Percentiles rank a stretch among this genome's conserved stretches.
phyloP scores from a whole-genome alignment of 2,329 filamentous ascomycete genomes.

The Paraconiothyrium sp. region DNA sequence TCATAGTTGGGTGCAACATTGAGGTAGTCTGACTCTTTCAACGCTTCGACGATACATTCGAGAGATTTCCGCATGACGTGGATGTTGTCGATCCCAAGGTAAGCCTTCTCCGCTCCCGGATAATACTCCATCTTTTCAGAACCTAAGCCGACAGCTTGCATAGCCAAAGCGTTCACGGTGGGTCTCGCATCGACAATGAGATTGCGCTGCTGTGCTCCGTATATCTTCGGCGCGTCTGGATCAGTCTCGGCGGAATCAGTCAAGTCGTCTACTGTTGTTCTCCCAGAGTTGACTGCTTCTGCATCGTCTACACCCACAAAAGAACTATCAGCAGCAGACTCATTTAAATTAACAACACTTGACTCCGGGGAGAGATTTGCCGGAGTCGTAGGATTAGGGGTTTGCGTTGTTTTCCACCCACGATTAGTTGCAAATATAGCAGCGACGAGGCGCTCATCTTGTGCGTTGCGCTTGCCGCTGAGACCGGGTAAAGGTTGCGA shows the following conservation, averaged over 20 bases:
- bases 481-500: constrained; percentile 92
- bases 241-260: constrained; percentile 50
- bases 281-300: constrained; percentile 26
- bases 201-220: constrained; percentile 92
- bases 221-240: constrained; percentile 62
- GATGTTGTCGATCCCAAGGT: constrained; percentile 96
- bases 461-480: constrained; percentile 86
- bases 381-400: constrained; percentile 33
- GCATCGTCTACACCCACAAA: constrained; percentile 44
- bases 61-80: constrained; percentile 96
- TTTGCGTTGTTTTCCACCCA: constrained; percentile 44
- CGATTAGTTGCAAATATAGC: constrained; percentile 83
- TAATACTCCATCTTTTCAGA: constrained; percentile 99
- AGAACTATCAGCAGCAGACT: constrained; percentile 45
- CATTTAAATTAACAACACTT: constrained; percentile 44
- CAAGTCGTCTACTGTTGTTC: constrained; percentile 38
- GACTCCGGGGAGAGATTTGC: constrained; percentile 42
- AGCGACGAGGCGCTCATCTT: constrained; percentile 92
- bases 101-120: constrained; percentile 88
- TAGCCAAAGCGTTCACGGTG: constrained; percentile 91
- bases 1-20: constrained; percentile 84
- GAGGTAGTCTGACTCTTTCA: constrained; percentile 92
- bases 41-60: constrained; percentile 83
- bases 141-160: constrained; percentile 90
- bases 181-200: constrained; percentile 96